Base-by-base conservation (phyloP, 805 yeast species). In the Komagataella mondaviorum region DNA sequence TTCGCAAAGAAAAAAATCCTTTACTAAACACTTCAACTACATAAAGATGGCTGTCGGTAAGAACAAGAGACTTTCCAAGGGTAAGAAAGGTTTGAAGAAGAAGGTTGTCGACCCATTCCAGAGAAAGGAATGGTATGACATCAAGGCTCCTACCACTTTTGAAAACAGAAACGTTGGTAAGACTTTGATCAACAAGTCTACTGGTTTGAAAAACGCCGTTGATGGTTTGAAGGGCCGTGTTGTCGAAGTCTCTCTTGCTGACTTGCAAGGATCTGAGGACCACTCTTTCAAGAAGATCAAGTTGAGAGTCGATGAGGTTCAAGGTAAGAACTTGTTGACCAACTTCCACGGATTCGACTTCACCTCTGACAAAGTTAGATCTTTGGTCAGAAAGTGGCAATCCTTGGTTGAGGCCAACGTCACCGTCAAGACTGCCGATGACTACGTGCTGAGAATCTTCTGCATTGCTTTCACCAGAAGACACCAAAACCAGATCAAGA, bases 271-370 rank as follows among this genome's bases (percentile, higher is more conserved):
- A 69, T 88, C 95, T 68, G 98, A 91, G 81, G 98, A 91, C 79
- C 96, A 90, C 83, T 83, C 97, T 60, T 85, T 84, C 88, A 91
- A 95, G 83, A 89, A 91, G 80, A 78, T 91, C 71, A 88, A 85
- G 77, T 87, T 91, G 77, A 89, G 97, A 80, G 96, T 91, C 66
- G 98, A 90, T 69, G 98, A 91, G 79, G 96, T 90, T 65, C 96
- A 91, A 80, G 98, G 97, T 78, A 88, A 88, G 80, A 89, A 90
- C 85, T 81, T 90, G 70, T 81, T 90, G 73, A 90, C 98, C 81
- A 91, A 91, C 95, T 91, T 90, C 95, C 97, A 90, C 82, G 98
- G 98, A 69, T 76, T 91, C 76, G 95, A 89, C 80, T 90, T 91
- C 85, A 90, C 98, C 69, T 80, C 95, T 61, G 97, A 90, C 80